Evolutionary conservation across 176 grass and related monocot species (phyloP).

Genomic region (Avena eriantha): DNA sequence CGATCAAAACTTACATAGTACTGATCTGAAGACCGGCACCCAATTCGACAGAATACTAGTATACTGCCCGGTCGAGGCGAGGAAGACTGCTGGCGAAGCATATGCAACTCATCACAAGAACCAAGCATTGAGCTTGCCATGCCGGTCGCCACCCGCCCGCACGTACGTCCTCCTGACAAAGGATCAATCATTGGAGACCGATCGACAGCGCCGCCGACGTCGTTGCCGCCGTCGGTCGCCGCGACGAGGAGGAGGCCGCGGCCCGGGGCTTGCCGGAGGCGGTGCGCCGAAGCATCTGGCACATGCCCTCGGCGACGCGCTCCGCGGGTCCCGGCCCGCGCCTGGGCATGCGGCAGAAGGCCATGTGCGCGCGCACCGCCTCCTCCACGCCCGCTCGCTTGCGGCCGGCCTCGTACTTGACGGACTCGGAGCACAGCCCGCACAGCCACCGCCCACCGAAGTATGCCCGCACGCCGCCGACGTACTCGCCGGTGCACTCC

Average conservation of each 20-base stretch:
- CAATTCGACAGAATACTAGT: too few relatives aligned
- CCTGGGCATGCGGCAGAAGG: conserved; percentile 69
- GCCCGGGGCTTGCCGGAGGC: conserved; percentile 41
- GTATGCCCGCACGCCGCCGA: conserved; percentile 51
- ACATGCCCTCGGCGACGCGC: conserved; percentile 85
- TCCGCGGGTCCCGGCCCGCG: conserved; percentile 53
- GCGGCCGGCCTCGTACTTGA: conserved; percentile 68
- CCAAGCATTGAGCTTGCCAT: too few relatives aligned
- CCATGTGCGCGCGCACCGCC: conserved; percentile 74
- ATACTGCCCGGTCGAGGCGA: too few relatives aligned
- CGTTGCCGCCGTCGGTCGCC: conserved; percentile 30
- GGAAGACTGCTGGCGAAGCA: too few relatives aligned
- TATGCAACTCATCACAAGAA: too few relatives aligned
- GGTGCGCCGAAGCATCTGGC: conserved; percentile 67
- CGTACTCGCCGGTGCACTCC: conserved; percentile 85
- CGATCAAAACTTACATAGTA: neutral
- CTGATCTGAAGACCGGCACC: too few relatives aligned
- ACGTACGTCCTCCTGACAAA: too few relatives aligned
- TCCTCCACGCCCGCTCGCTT: conserved; percentile 56
- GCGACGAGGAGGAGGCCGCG: neutral
- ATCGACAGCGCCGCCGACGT: conserved; percentile 7
- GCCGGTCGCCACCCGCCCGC: too few relatives aligned
- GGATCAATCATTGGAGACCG: neutral
- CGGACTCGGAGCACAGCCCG: conserved; percentile 80
- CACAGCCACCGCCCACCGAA: conserved; percentile 80